Conservation (phyloP, 2,329 filamentous ascomycete genomes). For the Colletotrichum zoysiae region DNA sequence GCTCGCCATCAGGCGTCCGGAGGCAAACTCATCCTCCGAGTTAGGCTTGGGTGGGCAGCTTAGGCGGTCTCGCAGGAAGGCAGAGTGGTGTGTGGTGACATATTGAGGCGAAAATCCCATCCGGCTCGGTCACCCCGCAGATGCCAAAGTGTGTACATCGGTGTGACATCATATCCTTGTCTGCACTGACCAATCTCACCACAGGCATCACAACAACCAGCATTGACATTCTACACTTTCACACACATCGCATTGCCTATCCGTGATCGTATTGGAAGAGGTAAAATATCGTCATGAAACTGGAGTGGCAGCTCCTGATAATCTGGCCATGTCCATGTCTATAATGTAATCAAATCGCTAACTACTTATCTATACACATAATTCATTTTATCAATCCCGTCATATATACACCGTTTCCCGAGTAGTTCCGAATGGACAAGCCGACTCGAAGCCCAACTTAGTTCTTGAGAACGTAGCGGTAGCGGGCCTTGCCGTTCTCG, state of each 20-base stretch:
- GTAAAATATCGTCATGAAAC: not conserved
- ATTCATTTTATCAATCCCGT: conserved; percentile 34
- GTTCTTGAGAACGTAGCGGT: conserved; percentile 61
- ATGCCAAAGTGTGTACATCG: not conserved
- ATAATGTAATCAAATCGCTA: conserved; percentile 39
- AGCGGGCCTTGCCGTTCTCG: conserved; percentile 64
- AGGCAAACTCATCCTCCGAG: not conserved
- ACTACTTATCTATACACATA: conserved; percentile 29
- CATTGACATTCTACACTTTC: not conserved
- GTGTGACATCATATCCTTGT: conserved; percentile 23
- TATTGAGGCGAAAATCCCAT: not conserved
- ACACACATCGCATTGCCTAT: not conserved
- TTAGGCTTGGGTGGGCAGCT: not conserved
- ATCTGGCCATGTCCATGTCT: conserved; percentile 29
- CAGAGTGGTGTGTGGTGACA: not conserved
- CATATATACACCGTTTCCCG: conserved; percentile 20
- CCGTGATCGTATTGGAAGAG: not conserved
- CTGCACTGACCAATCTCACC: not conserved
- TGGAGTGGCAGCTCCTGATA: conserved; percentile 13
- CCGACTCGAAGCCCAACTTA: conserved; percentile 43
- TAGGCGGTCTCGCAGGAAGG: not conserved
- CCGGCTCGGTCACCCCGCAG: not conserved
- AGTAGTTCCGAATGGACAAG: not conserved
- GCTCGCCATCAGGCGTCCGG: conserved; percentile 21
- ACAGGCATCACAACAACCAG: not conserved